These are phyloP conservation scores for Hypholoma fasciculare DNA, from an alignment of 768 basidiomycete genomes.

Conservation along the genomic window DNA sequence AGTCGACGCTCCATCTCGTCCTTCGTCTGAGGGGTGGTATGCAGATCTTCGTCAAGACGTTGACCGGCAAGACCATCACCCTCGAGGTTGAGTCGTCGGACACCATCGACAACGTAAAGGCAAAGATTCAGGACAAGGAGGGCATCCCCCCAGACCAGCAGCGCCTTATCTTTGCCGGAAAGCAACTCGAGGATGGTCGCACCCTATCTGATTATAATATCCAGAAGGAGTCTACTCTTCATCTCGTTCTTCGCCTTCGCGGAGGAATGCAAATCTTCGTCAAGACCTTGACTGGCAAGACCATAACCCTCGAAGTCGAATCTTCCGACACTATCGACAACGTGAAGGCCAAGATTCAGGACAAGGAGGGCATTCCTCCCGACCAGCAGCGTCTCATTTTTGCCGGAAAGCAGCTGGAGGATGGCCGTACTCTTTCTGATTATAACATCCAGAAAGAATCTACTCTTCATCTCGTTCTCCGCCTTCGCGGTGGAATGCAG, in stretches of 20 bases:
- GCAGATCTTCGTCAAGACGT: constrained; percentile 82
- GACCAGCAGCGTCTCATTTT: constrained; percentile 92
- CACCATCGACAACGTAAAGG: constrained; percentile 86
- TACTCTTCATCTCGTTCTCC: constrained; percentile 73
- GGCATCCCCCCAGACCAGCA: constrained; percentile 89
- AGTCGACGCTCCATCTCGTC: constrained; percentile 87
- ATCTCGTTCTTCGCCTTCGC: constrained; percentile 81
- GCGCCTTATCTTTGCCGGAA: constrained; percentile 89
- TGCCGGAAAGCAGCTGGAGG: constrained; percentile 93
- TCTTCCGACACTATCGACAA: constrained; percentile 94
- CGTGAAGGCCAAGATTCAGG: constrained; percentile 81
- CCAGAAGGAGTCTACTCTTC: constrained; percentile 86
- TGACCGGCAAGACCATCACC: constrained; percentile 93
- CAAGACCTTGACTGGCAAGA: constrained; percentile 88
- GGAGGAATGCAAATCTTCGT: constrained; percentile 93
- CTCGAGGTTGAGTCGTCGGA: constrained; percentile 86
- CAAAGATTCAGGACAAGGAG: constrained; percentile 95
- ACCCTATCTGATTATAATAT: constrained; percentile 92
- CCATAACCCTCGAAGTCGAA: constrained; percentile 91
- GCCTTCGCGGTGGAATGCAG: constrained; percentile 72
- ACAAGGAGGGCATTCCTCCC: constrained; percentile 82
- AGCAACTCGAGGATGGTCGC: constrained; percentile 90
- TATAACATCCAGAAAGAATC: constrained; percentile 86
- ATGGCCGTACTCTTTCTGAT: constrained; percentile 86
- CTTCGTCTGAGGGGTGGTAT: constrained; percentile 91